Conservation (phyloP, 176 grass and related monocot species). For the Typha latifolia region DNA sequence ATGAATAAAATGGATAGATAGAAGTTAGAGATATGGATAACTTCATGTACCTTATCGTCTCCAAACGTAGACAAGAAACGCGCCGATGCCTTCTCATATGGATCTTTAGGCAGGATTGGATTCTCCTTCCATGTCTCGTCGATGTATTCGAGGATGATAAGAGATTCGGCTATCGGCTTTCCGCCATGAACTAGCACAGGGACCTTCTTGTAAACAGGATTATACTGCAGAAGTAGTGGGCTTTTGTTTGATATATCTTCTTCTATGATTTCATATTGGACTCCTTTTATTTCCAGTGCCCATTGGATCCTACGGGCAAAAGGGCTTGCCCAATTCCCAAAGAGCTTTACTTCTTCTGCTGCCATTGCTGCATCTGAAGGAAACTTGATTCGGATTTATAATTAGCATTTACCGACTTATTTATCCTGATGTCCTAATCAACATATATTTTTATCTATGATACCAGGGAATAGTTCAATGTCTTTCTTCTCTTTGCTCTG, state of each 20-base stretch:
- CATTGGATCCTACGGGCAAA: conserved; percentile 29
- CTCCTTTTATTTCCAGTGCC: conserved; percentile 33
- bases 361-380: background rate
- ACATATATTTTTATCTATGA: no score
- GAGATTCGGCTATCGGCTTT: conserved; percentile 32
- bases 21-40: background rate
- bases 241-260: conserved; percentile 39
- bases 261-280: conserved; percentile 34
- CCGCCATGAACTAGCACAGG: conserved; percentile 27
- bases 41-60: background rate
- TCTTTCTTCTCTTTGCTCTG: no score
- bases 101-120: conserved; percentile 16
- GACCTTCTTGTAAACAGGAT: conserved; percentile 39
- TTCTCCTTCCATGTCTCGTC: conserved; percentile 21
- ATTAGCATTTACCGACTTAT: background rate
- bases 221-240: conserved; percentile 18
- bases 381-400: background rate
- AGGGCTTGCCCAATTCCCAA: conserved; percentile 30
- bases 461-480: no score
- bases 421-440: background rate
- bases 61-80: conserved; percentile 18
- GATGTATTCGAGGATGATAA: conserved; percentile 38
- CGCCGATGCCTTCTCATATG: no score
- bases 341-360: conserved; percentile 20
- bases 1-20: background rate